Percentiles rank a stretch among this genome's conserved stretches.
phyloP scores from a whole-genome alignment of 2,329 filamentous ascomycete genomes.

The Talaromyces islandicus region DNA sequence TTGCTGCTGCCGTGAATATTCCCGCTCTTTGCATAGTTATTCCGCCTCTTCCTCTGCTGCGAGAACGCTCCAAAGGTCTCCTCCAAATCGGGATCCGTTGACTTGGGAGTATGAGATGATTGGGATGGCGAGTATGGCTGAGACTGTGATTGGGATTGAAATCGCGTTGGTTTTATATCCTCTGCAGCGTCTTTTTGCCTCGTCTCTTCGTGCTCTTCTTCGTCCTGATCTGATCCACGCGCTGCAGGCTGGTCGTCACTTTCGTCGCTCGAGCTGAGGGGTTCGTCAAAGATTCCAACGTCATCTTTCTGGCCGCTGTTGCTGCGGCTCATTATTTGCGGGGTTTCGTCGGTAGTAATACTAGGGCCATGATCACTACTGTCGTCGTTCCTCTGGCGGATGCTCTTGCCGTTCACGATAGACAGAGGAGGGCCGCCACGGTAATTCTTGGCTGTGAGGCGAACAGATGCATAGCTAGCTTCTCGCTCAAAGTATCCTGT shows the following conservation, averaged over 20 bases:
- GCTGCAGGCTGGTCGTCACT: conserved; percentile 6
- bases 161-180: not conserved
- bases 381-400: not conserved
- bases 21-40: not conserved
- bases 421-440: conserved; percentile 18
- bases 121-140: not conserved
- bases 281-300: conserved; percentile 21
- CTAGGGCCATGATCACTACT: not conserved
- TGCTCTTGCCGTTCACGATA: conserved; percentile 10
- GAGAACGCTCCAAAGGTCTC: not conserved
- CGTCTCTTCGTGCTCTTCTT: not conserved
- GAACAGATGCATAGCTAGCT: not conserved
- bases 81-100: not conserved
- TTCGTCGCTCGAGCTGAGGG: conserved; percentile 28
- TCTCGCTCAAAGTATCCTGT: not conserved
- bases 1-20: not conserved
- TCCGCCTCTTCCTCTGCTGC: not conserved
- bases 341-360: not conserved
- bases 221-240: not conserved
- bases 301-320: not conserved
- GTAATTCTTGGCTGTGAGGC: not conserved
- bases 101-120: not conserved
- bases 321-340: not conserved
- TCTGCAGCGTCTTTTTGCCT: not conserved
- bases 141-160: not conserved